Percentiles rank a stretch among this genome's conserved stretches.
Conservation (phyloP, 2,329 filamentous ascomycete species). For the Aspergillus ruber region DNA sequence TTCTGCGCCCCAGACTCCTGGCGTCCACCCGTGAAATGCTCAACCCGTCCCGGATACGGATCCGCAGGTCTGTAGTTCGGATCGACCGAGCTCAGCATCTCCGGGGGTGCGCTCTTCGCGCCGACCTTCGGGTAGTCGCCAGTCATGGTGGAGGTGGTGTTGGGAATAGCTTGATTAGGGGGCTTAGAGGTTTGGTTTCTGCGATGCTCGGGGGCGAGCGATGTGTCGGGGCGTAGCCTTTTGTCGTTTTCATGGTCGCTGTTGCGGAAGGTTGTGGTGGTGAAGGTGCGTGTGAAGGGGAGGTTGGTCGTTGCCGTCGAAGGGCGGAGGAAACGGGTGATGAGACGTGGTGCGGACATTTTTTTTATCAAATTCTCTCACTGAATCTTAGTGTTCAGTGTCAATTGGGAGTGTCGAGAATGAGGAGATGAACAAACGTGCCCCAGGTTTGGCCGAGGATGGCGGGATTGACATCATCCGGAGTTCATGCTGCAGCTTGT, state of each 20-base stretch:
- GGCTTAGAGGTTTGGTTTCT: constrained; percentile 52
- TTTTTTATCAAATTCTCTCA: constrained; percentile 2
- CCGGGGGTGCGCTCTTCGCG: constrained; percentile 51
- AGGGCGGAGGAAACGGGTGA: constrained; percentile 41
- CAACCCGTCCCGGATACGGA: constrained; percentile 55
- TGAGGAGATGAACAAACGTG: neutral
- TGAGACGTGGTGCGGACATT: constrained; percentile 44
- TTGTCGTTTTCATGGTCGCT: constrained; percentile 46
- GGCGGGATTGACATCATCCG: constrained; percentile 34
- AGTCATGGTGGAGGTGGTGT: constrained; percentile 57
- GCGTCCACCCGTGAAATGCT: constrained; percentile 59
- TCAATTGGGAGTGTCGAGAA: neutral
- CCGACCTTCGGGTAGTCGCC: constrained; percentile 59
- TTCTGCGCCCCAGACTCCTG: constrained; percentile 49
- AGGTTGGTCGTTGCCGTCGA: constrained; percentile 13
- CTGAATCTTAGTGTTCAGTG: neutral
- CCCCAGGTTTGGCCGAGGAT: constrained; percentile 9
- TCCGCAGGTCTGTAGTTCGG: constrained; percentile 53
- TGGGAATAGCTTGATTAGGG: constrained; percentile 57
- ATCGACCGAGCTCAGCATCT: constrained; percentile 53
- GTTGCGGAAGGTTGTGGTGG: constrained; percentile 23
- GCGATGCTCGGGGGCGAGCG: constrained; percentile 50
- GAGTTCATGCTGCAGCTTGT: constrained; percentile 19
- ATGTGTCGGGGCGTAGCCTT: constrained; percentile 29
- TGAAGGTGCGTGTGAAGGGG: constrained; percentile 26